These are phyloP conservation scores for Anastatica hierochuntica DNA, from an alignment of 345 rosid species.

Conservation along the genomic window DNA sequence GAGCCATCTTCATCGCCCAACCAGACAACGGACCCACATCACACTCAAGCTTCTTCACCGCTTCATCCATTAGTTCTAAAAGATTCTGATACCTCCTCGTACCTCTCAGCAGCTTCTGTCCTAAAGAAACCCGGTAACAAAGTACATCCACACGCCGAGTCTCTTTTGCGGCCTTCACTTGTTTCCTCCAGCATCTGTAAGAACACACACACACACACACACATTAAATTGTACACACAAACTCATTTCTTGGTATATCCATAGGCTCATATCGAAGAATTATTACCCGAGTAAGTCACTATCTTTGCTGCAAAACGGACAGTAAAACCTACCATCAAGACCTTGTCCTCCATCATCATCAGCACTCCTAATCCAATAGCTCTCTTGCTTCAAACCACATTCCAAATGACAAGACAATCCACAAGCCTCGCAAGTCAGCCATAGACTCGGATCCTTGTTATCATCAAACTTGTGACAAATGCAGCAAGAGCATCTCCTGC, in stretches of 20 bases:
- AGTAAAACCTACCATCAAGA: constrained; percentile 69
- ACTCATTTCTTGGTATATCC: not conserved
- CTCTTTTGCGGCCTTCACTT: constrained; percentile 58
- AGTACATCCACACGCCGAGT: constrained; percentile 81
- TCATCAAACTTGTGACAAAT: constrained; percentile 75
- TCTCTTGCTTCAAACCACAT: constrained; percentile 65
- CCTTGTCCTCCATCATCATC: constrained; percentile 19
- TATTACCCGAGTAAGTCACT: constrained; percentile 81
- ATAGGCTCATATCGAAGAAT: not conserved
- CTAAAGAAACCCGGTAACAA: constrained; percentile 70
- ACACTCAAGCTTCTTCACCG: constrained; percentile 66
- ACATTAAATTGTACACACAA: not conserved
- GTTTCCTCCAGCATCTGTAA: constrained; percentile 89
- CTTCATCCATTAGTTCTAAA: constrained; percentile 53
- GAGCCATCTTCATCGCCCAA: constrained; percentile 70
- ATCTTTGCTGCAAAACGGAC: constrained; percentile 63
- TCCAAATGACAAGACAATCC: constrained; percentile 87
- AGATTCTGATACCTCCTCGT: constrained; percentile 43
- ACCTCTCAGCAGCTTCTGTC: constrained; percentile 62
- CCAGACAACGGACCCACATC: constrained; percentile 86
- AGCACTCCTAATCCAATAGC: constrained; percentile 52
- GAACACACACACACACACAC: not conserved
- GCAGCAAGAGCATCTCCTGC: constrained; percentile 91
- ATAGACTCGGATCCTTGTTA: constrained; percentile 90
- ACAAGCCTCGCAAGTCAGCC: constrained; percentile 80